Evolutionary conservation across 768 basidiomycete species (phyloP).

Genomic region (Lentinus brumalis): DNA sequence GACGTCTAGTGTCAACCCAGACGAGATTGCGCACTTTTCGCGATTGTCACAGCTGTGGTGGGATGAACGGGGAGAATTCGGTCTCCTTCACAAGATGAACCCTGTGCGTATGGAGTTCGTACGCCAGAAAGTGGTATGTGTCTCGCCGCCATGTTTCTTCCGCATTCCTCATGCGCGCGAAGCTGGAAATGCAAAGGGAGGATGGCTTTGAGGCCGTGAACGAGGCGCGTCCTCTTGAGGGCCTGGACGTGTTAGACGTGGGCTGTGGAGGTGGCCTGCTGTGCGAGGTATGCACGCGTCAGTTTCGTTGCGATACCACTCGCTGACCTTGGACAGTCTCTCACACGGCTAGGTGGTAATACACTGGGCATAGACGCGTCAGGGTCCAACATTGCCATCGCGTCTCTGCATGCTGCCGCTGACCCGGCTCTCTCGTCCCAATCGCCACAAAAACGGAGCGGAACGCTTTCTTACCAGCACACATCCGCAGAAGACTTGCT

Average conservation of each 20-base stretch:
- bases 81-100: slow-evolving; percentile 92
- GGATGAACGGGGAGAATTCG: slow-evolving; percentile 92
- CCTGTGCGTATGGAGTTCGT: slow-evolving; percentile 85
- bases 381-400: slow-evolving; percentile 82
- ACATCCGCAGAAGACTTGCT: slow-evolving; percentile 76
- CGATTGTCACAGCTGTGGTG: slow-evolving; percentile 91
- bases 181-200: slow-evolving; percentile 58
- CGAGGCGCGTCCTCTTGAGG: slow-evolving; percentile 48
- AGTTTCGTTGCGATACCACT: neutral
- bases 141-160: neutral
- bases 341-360: slow-evolving; percentile 85
- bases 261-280: slow-evolving; percentile 96
- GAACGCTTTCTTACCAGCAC: slow-evolving; percentile 65
- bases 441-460: slow-evolving; percentile 19
- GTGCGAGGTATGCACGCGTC: slow-evolving; percentile 67
- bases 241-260: slow-evolving; percentile 80
- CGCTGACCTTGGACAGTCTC: slow-evolving; percentile 50
- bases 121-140: slow-evolving; percentile 59
- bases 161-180: neutral
- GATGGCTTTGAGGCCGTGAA: slow-evolving; percentile 42
- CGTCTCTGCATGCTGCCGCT: slow-evolving; percentile 74
- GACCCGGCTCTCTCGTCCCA: slow-evolving; percentile 63
- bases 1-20: slow-evolving; percentile 61
- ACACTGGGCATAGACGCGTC: slow-evolving; percentile 94
- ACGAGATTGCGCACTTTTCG: slow-evolving; percentile 90